phyloP scores from a whole-genome alignment of 1,139 yeast genomes.

The Trichomonascaceae sp. region DNA sequence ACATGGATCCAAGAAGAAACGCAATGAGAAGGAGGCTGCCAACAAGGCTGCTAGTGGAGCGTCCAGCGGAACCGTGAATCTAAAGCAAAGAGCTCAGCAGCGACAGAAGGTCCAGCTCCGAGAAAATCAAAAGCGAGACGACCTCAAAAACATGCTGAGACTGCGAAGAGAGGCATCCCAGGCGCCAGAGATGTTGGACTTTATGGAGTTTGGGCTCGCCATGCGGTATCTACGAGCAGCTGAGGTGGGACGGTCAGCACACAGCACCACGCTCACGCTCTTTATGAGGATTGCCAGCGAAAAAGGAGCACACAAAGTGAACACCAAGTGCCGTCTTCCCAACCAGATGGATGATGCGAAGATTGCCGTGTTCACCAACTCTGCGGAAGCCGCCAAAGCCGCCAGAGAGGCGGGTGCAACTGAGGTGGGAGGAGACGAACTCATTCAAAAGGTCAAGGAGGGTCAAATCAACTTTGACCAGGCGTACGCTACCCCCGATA shows the following conservation, averaged over 20 bases:
- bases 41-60: conserved; percentile 11
- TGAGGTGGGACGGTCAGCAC: conserved; percentile 71
- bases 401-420: conserved; percentile 49
- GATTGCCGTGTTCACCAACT: conserved; percentile 56
- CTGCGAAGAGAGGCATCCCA: conserved; percentile 13
- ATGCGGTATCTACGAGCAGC: conserved; percentile 72
- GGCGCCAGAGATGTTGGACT: conserved; percentile 34
- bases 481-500: conserved; percentile 78
- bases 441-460: conserved; percentile 46
- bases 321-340: conserved; percentile 69
- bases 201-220: conserved; percentile 63
- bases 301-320: conserved; percentile 62
- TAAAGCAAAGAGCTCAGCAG: conserved; percentile 22
- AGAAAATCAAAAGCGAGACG: conserved; percentile 16
- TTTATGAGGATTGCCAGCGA: conserved; percentile 61
- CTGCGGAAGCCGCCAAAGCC: conserved; percentile 37
- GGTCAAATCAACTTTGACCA: conserved; percentile 60
- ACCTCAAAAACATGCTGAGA: conserved; percentile 13
- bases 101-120: conserved; percentile 17
- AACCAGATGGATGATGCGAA: conserved; percentile 50
- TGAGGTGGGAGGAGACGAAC: conserved; percentile 58
- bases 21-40: conserved; percentile 7
- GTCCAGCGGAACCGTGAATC: conserved; percentile 19
- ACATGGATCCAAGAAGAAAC: conserved; percentile 15
- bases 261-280: conserved; percentile 55